A percentile compares a stretch with the other conserved stretches of the same genome.
Evolutionary conservation across 495 filamentous ascomycete species (phyloP).

Genomic region (Daldinia concentrica): DNA sequence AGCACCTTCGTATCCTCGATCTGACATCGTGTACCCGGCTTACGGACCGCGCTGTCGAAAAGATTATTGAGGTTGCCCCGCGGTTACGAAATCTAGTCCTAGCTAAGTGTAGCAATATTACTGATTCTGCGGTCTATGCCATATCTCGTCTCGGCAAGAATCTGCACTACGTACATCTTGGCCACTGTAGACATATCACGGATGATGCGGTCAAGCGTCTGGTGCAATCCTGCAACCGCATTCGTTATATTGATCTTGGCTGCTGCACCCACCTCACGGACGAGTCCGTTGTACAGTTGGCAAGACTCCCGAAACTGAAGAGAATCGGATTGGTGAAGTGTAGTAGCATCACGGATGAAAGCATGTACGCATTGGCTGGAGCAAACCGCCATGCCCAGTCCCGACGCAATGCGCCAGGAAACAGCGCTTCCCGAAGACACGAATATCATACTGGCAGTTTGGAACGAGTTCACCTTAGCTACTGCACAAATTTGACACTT

Average conservation of each 20-base stretch:
- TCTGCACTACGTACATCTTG: constrained; percentile 93
- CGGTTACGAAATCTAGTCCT: constrained; percentile 91
- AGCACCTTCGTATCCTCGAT: constrained; percentile 91
- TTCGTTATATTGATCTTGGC: constrained; percentile 96
- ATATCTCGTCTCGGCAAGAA: constrained; percentile 94
- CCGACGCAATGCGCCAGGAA: constrained; percentile 59
- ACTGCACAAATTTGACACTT: constrained; percentile 84
- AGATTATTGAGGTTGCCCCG: constrained; percentile 85
- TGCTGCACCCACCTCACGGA: constrained; percentile 95
- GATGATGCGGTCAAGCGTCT: constrained; percentile 85
- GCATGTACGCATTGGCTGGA: constrained; percentile 83
- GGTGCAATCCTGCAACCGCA: constrained; percentile 87
- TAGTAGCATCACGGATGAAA: constrained; percentile 83
- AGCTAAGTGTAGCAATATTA: constrained; percentile 92
- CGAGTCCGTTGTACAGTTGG: constrained; percentile 81
- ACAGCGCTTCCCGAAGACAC: constrained; percentile 42
- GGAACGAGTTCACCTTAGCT: constrained; percentile 96
- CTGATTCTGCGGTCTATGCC: constrained; percentile 85
- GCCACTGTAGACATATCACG: constrained; percentile 91
- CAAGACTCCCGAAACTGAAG: constrained; percentile 88
- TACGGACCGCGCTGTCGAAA: constrained; percentile 85
- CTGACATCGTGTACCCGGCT: constrained; percentile 86
- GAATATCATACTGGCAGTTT: constrained; percentile 63
- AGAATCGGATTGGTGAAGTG: constrained; percentile 97
- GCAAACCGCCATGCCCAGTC: constrained; percentile 58